Evolutionary conservation across 371 early-diverging fungal genomes (phyloP), one percentile per base, ranked within the genome.

Genomic region (Apophysomyces variabilis): DNA sequence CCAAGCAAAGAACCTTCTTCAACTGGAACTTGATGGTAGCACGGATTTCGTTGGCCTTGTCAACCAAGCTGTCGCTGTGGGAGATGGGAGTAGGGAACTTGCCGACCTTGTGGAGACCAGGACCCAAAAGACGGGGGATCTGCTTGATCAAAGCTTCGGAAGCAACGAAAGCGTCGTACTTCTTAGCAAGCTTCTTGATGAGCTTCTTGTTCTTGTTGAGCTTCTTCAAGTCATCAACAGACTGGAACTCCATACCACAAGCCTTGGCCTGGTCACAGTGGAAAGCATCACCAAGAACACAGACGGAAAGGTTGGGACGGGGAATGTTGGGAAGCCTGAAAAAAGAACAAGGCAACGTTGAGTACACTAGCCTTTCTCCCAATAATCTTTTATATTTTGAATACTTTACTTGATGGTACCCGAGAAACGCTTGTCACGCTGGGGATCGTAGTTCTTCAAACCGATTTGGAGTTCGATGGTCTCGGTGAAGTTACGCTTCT

Each of bases 1-100:
- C 96, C 69, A 99, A 88, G 89, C 98, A 98, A 67, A 96, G 91
- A 69, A 97, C 98, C 91, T 98, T 98, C 93, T 98, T 98, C 67
- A 99, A 85, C 87, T 99, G 99, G 93, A 99, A 96, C 93, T 98
- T 98, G 90, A 98, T 95, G 87, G 98, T 98, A 79, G 95, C 92
- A 81, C 95, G 93, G 86, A 96, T 88, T 78, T 97, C 97, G 77
- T 94, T 88, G 77, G 94, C 94, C 88, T 97, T 96, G 70, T 87
- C 95, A 60, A 84, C 84, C 69, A 99, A 87, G 82, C 93, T 88
- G 71, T 97, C 98, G 78, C 82, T 69, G 90, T 96, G 97, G 72
- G 94, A 86, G 78, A 97, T 94, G 67, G 99, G 96, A 75, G 98
- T 96, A 69, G 99, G 99, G 91, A 98, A 98, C 88, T 98, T 96